These are phyloP conservation scores for Kodamaea restingae DNA, from an alignment of 805 yeast species.

Conservation along the genomic window DNA sequence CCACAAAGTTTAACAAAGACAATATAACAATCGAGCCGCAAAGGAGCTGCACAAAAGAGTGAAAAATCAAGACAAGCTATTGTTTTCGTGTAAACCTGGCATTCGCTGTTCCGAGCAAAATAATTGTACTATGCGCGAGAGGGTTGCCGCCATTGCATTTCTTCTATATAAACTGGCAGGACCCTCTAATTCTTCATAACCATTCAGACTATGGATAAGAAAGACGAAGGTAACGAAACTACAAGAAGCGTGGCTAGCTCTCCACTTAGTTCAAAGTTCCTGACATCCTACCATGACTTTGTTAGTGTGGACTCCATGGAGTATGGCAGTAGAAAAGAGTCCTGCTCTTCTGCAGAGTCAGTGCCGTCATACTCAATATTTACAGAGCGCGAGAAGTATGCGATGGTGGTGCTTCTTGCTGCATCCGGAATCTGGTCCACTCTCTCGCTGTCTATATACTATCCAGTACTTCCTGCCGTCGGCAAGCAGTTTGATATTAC, in stretches of 20 bases:
- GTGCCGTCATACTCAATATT: constrained; percentile 38
- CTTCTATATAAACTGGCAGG: neutral
- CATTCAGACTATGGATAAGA: constrained; percentile 1
- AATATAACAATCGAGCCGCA: constrained; percentile 1
- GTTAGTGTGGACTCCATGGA: neutral
- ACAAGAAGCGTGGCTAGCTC: neutral
- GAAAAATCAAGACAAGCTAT: neutral
- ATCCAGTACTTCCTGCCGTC: constrained; percentile 67
- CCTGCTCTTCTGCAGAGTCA: neutral
- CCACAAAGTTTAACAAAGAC: constrained; percentile 1
- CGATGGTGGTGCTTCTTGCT: constrained; percentile 36
- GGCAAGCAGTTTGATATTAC: constrained; percentile 51
- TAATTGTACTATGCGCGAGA: neutral
- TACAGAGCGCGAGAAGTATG: constrained; percentile 34
- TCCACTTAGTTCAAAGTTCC: neutral
- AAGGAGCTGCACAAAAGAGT: neutral
- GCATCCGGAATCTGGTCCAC: constrained; percentile 62
- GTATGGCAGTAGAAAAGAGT: neutral
- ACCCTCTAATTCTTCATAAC: neutral
- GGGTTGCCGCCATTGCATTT: neutral
- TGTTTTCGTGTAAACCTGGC: neutral
- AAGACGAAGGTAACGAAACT: neutral
- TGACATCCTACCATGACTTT: neutral
- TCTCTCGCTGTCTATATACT: constrained; percentile 71
- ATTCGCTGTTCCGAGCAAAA: neutral